Base-by-base conservation (phyloP, 139 green algal species). In the Coelastrella sp. region DNA sequence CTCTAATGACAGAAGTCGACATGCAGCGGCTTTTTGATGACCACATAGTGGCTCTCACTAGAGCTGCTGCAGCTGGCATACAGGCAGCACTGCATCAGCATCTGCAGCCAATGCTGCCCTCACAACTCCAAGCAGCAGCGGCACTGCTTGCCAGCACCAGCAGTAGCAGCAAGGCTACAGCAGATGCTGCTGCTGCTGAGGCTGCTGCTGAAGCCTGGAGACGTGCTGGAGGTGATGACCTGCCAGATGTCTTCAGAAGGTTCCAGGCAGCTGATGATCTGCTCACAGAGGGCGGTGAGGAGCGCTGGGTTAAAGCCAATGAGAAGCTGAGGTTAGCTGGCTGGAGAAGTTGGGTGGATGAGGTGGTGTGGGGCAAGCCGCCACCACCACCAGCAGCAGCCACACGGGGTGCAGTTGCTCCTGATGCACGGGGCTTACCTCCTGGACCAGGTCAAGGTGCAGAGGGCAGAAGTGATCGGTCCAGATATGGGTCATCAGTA, bases 21-120 rank as follows among this genome's bases (percentile, higher is more conserved):
- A 45, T 82, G 2, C 9, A 59, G 7, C 21, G 51, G 11, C 75
- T 51, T 23, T 82, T 82, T 25, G 21, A 32, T 2, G 75, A 82
- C 34, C 66, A 74, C 66, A 53, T 37, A 34, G 75, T 35, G 53
- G 35, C 17, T 17, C 75, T 82, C 23, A 23, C 8, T 1, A 51
- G 71, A 69, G 75, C 75, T 21, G 75, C 75, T 57, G 75, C 75
- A 38, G 53, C 75, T 38, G 75, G 34, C 75, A 57, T 82, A 2
- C 21, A 23, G 8, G 75, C 75, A 71, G 75, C 75, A 13, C 51
- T 82, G 9, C 50, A 82, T 17, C 53, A 71, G 35, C 19, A 63
- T 23, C 21, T 82, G 35, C 34, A 43, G 53, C 75, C 75, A 35
- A 51, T 82, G 75, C 75, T 82, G 53, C 75, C 75, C 40, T 6